A percentile compares a stretch with the other conserved stretches of the same genome.
phyloP scores from a whole-genome alignment of 1,284 basidiomycete genomes.

The Malassezia psittaci region DNA sequence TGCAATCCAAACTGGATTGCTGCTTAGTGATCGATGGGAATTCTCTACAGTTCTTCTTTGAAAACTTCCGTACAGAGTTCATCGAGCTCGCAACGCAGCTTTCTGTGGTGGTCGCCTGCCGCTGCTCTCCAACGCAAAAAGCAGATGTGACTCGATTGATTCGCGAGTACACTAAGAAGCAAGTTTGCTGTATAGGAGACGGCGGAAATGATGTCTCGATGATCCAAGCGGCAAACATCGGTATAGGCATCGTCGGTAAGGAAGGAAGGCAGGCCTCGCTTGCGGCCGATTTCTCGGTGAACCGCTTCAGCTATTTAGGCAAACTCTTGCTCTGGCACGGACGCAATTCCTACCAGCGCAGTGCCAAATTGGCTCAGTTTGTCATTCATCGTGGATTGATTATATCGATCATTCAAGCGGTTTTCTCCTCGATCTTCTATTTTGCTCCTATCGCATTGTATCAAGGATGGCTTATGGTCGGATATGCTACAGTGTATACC shows the following conservation, averaged over 20 bases:
- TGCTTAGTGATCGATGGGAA: constrained; percentile 99
- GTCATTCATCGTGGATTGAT: constrained; percentile 91
- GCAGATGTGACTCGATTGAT: constrained; percentile 92
- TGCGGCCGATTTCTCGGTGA: constrained; percentile 94
- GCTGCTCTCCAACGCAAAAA: constrained; percentile 97
- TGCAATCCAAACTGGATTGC: constrained; percentile 88
- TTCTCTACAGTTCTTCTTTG: constrained; percentile 82
- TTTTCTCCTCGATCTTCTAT: constrained; percentile 95
- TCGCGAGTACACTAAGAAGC: constrained; percentile 74
- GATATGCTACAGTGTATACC: constrained; percentile 94
- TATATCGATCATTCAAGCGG: constrained; percentile 79
- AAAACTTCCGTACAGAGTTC: constrained; percentile 82
- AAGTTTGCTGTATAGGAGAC: constrained; percentile 94
- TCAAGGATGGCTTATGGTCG: constrained; percentile 95
- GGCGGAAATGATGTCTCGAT: constrained; percentile 91
- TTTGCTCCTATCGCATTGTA: constrained; percentile 97
- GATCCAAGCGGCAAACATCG: constrained; percentile 89
- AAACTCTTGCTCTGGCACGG: constrained; percentile 95
- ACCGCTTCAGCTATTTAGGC: constrained; percentile 85
- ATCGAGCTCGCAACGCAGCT: constrained; percentile 90
- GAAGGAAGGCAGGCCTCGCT: constrained; percentile 96
- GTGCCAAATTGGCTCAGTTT: constrained; percentile 93
- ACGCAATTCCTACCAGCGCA: constrained; percentile 93
- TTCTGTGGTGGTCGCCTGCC: constrained; percentile 89
- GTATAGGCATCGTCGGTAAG: constrained; percentile 94